These are phyloP conservation scores for Trichosporon ovoides DNA, from an alignment of 1,284 basidiomycete species.

Conservation along the genomic window DNA sequence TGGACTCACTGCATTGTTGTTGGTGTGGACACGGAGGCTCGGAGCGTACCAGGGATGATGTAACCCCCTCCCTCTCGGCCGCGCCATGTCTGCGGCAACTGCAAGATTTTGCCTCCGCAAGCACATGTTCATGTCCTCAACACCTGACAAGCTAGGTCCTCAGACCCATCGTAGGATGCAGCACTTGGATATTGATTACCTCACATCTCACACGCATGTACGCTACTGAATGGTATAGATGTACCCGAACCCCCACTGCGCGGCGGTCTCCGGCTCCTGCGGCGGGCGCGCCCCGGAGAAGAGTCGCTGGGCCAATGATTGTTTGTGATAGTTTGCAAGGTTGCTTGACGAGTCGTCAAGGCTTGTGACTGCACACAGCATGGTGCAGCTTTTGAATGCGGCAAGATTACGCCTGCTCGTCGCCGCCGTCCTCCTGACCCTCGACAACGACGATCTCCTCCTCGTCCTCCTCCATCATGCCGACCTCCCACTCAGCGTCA, in stretches of 20 bases:
- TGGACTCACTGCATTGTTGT: slow-evolving; percentile 1
- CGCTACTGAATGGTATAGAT: not conserved
- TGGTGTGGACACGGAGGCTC: not conserved
- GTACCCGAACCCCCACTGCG: not conserved
- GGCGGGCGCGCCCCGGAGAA: not conserved
- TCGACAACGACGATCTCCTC: slow-evolving; percentile 26
- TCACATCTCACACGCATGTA: not conserved
- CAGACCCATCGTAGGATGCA: not conserved
- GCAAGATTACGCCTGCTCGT: slow-evolving; percentile 6
- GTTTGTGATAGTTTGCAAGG: not conserved
- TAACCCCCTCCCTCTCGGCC: not conserved
- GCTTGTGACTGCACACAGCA: not conserved
- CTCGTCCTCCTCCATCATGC: slow-evolving; percentile 50
- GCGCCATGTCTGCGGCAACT: not conserved
- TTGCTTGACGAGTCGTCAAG: not conserved
- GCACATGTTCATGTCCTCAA: not conserved
- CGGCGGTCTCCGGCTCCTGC: not conserved
- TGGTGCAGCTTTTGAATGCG: not conserved
- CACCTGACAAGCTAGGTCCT: not conserved
- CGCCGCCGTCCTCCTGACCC: slow-evolving; percentile 25
- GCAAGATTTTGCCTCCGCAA: slow-evolving; percentile 1
- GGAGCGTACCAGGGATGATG: not conserved
- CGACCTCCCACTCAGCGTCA: slow-evolving; percentile 79
- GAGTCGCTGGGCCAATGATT: not conserved
- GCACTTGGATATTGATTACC: not conserved